A percentile compares a stretch with the other conserved stretches of the same genome.
phyloP scores from a whole-genome alignment of 441 rosid genomes.

The Populus hybrid region DNA sequence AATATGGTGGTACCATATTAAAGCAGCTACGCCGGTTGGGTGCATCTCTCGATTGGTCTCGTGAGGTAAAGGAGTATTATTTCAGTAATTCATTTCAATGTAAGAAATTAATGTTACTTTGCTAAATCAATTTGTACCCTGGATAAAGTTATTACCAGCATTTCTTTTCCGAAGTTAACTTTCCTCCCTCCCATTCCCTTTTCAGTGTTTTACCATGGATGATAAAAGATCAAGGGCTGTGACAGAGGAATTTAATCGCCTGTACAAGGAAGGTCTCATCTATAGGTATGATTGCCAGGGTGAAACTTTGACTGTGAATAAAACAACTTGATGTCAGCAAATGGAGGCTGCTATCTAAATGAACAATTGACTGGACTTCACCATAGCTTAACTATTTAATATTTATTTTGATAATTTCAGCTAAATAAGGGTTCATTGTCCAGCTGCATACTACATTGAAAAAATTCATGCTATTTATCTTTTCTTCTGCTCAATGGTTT shows the following conservation, averaged over 20 bases:
- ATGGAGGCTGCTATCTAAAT: not conserved
- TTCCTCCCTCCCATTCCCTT: conserved; percentile 14
- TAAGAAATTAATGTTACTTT: not conserved
- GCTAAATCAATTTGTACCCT: not conserved
- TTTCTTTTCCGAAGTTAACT: not conserved
- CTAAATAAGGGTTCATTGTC: not conserved
- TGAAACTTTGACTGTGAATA: not conserved
- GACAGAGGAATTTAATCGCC: conserved; percentile 69
- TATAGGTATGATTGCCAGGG: conserved; percentile 49
- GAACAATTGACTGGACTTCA: not conserved
- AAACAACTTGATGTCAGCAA: not conserved
- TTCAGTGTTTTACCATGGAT: conserved; percentile 94
- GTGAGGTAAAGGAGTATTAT: conserved; percentile 57
- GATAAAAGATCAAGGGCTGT: conserved; percentile 84
- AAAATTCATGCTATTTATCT: not conserved
- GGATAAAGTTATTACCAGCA: not conserved
- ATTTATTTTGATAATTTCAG: not conserved
- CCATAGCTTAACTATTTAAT: not conserved
- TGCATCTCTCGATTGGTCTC: conserved; percentile 97
- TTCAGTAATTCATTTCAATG: not conserved
- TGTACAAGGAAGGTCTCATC: conserved; percentile 73
- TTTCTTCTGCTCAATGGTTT: not conserved
- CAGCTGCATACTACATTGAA: not conserved
- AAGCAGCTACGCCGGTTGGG: conserved; percentile 69
- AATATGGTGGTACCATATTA: conserved; percentile 74